Percentiles rank a stretch among this genome's conserved stretches.
These are phyloP conservation scores for Osmanthus fragrans DNA, from an alignment of 257 asterid species.

Conservation along the genomic window DNA sequence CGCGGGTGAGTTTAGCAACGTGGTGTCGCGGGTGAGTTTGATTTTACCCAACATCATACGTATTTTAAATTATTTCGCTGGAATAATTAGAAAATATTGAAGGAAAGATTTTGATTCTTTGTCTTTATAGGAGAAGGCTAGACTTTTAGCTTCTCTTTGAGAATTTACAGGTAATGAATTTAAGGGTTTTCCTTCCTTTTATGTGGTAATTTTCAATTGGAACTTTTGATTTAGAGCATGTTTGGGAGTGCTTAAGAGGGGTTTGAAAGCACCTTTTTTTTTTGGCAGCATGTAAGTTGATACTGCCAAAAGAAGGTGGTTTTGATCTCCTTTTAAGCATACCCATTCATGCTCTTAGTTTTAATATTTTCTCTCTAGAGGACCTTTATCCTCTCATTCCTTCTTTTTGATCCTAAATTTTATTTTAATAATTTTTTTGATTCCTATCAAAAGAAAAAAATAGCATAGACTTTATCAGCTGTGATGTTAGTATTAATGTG, in stretches of 20 bases:
- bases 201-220: background rate
- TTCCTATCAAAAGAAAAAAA: background rate
- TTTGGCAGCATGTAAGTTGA: background rate
- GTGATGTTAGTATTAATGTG: slow-evolving; percentile 9
- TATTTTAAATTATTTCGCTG: background rate
- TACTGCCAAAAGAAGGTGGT: background rate
- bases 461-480: background rate
- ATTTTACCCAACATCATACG: no score
- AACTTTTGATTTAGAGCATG: background rate
- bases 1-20: no score
- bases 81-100: background rate
- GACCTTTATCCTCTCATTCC: background rate
- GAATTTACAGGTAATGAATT: background rate
- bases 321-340: background rate
- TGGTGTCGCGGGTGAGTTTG: no score
- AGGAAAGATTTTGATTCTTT: background rate
- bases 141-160: background rate
- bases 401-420: background rate
- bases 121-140: background rate
- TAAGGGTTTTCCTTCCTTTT: background rate
- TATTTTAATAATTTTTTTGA: background rate
- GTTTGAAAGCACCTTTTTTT: background rate
- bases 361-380: background rate
- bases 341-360: background rate
- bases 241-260: background rate